Conservation (phyloP, 495 filamentous ascomycete species). For the Podospora pseudopauciseta region DNA sequence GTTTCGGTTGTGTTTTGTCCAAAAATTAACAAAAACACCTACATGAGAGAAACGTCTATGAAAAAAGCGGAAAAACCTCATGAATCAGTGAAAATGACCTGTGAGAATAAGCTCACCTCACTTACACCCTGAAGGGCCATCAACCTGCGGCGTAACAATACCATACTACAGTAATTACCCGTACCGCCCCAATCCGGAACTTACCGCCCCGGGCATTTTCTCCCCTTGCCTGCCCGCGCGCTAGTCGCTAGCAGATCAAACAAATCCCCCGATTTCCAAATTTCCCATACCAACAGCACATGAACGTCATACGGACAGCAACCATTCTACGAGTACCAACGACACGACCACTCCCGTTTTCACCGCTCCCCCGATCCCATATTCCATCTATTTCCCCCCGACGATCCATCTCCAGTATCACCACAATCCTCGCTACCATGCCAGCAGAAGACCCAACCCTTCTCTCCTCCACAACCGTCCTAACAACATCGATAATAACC, state of each 20-base stretch:
- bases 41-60: background rate
- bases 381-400: background rate
- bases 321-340: background rate
- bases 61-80: background rate
- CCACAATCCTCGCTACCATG: background rate
- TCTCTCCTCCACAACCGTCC: conserved; percentile 36
- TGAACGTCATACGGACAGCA: background rate
- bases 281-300: background rate
- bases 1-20: background rate
- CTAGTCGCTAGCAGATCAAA: background rate
- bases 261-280: background rate
- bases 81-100: background rate
- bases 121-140: background rate
- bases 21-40: background rate
- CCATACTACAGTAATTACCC: too few species aligned
- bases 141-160: too few species aligned
- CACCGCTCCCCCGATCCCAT: background rate
- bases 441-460: conserved; percentile 5
- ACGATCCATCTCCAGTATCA: background rate
- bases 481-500: conserved; percentile 60
- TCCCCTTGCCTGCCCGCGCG: background rate
- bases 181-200: background rate
- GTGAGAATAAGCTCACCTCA: background rate
- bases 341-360: background rate
- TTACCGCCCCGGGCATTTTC: background rate